A percentile compares a stretch with the other conserved stretches of the same genome.
These are phyloP conservation scores for Periconia macrospinosa DNA, from an alignment of 2,329 filamentous ascomycete species.

Conservation along the genomic window DNA sequence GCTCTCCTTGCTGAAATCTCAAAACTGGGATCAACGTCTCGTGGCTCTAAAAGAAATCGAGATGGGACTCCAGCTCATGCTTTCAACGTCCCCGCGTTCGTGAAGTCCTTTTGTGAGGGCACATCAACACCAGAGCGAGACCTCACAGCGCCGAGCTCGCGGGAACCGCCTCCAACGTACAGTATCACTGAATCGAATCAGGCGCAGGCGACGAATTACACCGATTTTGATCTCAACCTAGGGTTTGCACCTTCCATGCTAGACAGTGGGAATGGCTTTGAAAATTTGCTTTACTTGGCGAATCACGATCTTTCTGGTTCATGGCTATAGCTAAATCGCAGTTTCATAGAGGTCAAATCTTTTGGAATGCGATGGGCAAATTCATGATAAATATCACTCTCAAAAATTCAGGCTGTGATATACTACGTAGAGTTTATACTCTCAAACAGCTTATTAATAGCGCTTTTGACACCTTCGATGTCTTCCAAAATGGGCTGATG, in stretches of 20 bases:
- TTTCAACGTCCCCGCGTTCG: background rate
- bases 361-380: too few relatives aligned
- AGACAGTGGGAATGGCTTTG: slow-evolving; percentile 1
- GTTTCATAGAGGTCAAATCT: too few relatives aligned
- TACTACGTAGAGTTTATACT: background rate
- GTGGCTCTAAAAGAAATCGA: background rate
- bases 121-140: background rate
- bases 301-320: slow-evolving; percentile 1
- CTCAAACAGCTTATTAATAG: background rate
- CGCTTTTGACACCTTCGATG: background rate
- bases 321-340: background rate
- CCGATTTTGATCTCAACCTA: background rate
- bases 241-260: background rate
- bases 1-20: background rate
- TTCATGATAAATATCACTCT: too few relatives aligned
- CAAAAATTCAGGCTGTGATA: too few relatives aligned
- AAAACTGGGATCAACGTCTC: background rate
- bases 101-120: background rate
- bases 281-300: slow-evolving; percentile 3
- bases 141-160: background rate
- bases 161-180: background rate
- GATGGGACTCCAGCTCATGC: background rate
- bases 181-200: background rate
- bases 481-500: slow-evolving; percentile 5
- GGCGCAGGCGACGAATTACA: background rate